Conservation (phyloP, 1,284 basidiomycete genomes). For the Microbotryomycetes sp. region DNA sequence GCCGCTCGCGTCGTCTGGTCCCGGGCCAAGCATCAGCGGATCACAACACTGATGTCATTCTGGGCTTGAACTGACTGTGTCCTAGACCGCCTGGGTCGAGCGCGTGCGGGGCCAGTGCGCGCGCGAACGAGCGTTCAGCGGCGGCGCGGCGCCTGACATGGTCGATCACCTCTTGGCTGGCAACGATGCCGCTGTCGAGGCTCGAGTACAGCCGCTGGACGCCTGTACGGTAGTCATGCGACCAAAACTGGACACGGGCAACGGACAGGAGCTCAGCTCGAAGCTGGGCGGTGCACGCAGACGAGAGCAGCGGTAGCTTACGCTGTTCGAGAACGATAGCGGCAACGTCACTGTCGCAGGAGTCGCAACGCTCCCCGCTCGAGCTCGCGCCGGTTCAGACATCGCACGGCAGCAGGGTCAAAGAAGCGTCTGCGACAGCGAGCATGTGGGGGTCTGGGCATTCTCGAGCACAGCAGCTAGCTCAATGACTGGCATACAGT, state of each 20-base stretch:
- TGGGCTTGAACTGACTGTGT: slow-evolving; percentile 2
- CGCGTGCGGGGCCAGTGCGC: slow-evolving; percentile 9
- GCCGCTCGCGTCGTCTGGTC: slow-evolving; percentile 24
- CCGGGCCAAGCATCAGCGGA: too few species aligned
- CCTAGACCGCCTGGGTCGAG: slow-evolving; percentile 19
- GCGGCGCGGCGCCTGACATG: background rate
- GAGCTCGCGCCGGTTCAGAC: background rate
- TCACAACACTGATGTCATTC: too few species aligned
- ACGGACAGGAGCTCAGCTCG: too few species aligned
- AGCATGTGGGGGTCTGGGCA: too few species aligned
- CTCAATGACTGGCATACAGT: too few species aligned
- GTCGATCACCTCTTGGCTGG: slow-evolving; percentile 15
- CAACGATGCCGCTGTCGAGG: slow-evolving; percentile 6
- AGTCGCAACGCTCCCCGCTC: background rate
- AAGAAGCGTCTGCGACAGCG: too few species aligned
- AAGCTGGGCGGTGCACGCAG: background rate
- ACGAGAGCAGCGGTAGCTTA: background rate
- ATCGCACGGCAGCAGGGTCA: background rate
- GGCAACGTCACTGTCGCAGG: background rate
- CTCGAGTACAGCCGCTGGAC: slow-evolving; percentile 9
- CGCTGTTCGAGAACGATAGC: background rate
- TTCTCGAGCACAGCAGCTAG: too few species aligned
- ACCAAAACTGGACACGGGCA: slow-evolving; percentile 34
- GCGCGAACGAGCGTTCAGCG: slow-evolving; percentile 3
- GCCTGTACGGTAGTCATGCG: slow-evolving; percentile 23